These are phyloP conservation scores for Apium graveolens DNA, from an alignment of 129 eudicot genomes.

Conservation along the genomic window DNA sequence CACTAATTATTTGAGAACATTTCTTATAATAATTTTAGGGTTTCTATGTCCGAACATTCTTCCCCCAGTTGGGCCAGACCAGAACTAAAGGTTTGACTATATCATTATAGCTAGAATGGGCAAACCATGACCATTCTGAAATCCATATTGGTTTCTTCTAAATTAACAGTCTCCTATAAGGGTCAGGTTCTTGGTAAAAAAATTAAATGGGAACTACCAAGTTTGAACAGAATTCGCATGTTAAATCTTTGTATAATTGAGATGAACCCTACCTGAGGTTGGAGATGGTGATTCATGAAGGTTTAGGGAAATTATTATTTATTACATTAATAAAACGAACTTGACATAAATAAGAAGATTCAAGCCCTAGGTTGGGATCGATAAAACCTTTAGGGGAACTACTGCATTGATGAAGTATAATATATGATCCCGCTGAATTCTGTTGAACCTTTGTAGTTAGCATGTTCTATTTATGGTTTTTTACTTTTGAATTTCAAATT, in stretches of 20 bases:
- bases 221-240: not conserved
- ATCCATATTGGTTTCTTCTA: not conserved
- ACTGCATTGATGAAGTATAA: not conserved
- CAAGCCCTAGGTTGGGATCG: not conserved
- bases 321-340: not conserved
- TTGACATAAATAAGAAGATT: not conserved
- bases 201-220: not conserved
- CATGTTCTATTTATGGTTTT: not conserved
- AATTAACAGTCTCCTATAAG: not conserved
- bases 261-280: not conserved
- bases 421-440: not conserved
- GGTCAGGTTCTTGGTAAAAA: not conserved
- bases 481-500: not conserved
- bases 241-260: not conserved
- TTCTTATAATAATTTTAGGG: not conserved
- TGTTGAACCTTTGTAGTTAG: not conserved
- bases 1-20: no score
- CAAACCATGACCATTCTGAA: not conserved
- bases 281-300: not conserved
- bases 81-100: not conserved
- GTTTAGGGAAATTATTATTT: not conserved
- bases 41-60: not conserved
- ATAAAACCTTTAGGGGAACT: not conserved
- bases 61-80: not conserved
- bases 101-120: not conserved